Evolutionary conservation across 257 asterid genomes (phyloP).

Genomic region (Avicennia marina): DNA sequence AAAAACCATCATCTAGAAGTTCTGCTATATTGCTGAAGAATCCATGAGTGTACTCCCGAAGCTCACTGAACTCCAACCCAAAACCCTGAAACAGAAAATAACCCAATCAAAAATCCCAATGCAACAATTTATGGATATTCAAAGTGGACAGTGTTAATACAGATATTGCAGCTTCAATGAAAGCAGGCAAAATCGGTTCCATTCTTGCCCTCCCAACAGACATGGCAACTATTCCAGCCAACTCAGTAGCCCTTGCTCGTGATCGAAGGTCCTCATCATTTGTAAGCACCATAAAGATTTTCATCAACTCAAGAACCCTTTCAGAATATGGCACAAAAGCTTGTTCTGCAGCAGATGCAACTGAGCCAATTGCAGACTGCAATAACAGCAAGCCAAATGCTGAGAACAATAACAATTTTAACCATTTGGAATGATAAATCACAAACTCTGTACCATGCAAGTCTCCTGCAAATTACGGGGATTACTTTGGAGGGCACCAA

Average conservation of each 20-base stretch:
- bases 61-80: conserved; percentile 87
- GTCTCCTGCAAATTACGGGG: conserved; percentile 92
- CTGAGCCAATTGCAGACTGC: conserved; percentile 98
- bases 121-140: conserved; percentile 14
- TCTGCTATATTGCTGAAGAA: conserved; percentile 94
- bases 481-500: conserved; percentile 75
- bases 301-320: conserved; percentile 93
- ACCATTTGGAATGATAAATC: conserved; percentile 14
- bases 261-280: conserved; percentile 94
- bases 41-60: conserved; percentile 98
- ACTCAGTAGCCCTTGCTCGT: conserved; percentile 98
- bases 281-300: conserved; percentile 88
- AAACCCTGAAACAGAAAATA: conserved; percentile 68
- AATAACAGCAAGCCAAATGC: conserved; percentile 25
- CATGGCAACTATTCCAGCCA: conserved; percentile 94
- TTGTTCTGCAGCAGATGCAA: conserved; percentile 97
- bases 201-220: conserved; percentile 86
- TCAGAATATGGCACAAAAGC: conserved; percentile 92
- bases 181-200: conserved; percentile 88
- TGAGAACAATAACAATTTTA: conserved; percentile 12
- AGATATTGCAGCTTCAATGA: conserved; percentile 89
- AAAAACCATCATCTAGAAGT: conserved; percentile 80
- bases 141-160: conserved; percentile 35
- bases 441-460: conserved; percentile 64
- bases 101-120: conserved; percentile 17